These are phyloP conservation scores for Verbena officinalis DNA, from an alignment of 257 asterid species.

Conservation along the genomic window DNA sequence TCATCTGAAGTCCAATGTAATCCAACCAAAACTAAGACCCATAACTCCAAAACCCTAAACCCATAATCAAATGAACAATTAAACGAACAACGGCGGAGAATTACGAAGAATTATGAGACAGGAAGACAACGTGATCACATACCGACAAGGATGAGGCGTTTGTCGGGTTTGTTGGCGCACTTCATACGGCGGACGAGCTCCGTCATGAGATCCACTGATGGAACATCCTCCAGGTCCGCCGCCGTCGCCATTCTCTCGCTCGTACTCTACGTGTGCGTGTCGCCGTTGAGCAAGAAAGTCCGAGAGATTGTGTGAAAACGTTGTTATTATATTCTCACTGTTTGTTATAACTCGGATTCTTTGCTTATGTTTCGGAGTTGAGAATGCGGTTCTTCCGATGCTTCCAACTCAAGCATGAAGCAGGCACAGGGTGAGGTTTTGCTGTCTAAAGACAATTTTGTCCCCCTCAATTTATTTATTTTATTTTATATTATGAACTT, in stretches of 20 bases:
- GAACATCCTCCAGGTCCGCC: slow-evolving; percentile 66
- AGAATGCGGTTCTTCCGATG: slow-evolving; percentile 45
- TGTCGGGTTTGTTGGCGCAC: slow-evolving; percentile 78
- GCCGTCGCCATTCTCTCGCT: slow-evolving; percentile 34
- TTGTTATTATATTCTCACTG: neutral
- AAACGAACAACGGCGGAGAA: neutral
- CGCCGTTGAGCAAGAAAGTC: slow-evolving; percentile 17
- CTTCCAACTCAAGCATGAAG: slow-evolving; percentile 35
- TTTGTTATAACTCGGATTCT: neutral
- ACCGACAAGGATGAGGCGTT: slow-evolving; percentile 91
- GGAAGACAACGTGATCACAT: neutral
- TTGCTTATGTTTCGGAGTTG: slow-evolving; percentile 20
- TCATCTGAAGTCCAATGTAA: slow-evolving; percentile 19
- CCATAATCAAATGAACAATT: neutral
- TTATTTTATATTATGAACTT: too few relatives aligned
- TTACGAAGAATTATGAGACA: slow-evolving; percentile 5
- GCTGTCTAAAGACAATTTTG: neutral
- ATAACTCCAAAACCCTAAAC: slow-evolving; percentile 26
- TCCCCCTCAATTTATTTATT: slow-evolving; percentile 2
- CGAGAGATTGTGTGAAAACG: neutral
- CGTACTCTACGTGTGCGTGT: neutral
- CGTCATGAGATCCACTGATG: slow-evolving; percentile 69
- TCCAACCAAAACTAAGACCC: neutral
- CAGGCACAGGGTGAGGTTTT: slow-evolving; percentile 13
- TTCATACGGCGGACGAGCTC: slow-evolving; percentile 84